Evolutionary conservation across 169 alveolate genomes (phyloP), one percentile per base, ranked within the genome.

Genomic region (Plasmodium reichenowi): DNA sequence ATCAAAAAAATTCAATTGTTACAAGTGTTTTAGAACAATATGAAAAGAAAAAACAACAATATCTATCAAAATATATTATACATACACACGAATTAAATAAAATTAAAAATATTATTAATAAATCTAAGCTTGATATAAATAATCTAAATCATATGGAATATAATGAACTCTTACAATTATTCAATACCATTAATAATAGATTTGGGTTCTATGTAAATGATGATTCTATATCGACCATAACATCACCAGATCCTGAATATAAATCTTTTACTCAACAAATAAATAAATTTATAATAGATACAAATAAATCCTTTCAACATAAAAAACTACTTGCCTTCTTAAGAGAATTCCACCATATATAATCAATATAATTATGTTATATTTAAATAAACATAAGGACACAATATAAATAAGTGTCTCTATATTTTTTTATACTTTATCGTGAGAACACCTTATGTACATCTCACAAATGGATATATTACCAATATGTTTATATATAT

Each of bases 201-300:
- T 80, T 80, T 24, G 90, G 90, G 4, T 80, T 80, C 50, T 80
- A 80, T 59, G 78, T 59, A n/a, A 68, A 80, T 45, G 72, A 66
- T 3, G 72, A 80, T 22, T 43, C 67, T 20, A 8, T 62, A 3
- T 5, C 71, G 22, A 6, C n/a, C 26, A 17, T 80, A 3, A 29
- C 13, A 2, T 59, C 73, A 1, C 17, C 26, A 71, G 83, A 80
- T 10, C 45, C 22, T 4, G 73, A 80, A 1, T 47, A 78, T n/a
- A 26, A 56, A 24, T 8, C 8, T 22, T 9, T 67, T 6, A 38
- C 50, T 12, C 70, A 80, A 13, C 48, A 38, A n/a, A 32, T 67
- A 17, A 80, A 80, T 32, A 7, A 24, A 17, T 15, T 48, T 22
- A 48, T 80, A 12, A 10, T 13, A 26, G 29, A 75, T 9, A 52